Evolutionary conservation across 2,329 filamentous ascomycete genomes (phyloP).

Genomic region (Penicillium sp.): DNA sequence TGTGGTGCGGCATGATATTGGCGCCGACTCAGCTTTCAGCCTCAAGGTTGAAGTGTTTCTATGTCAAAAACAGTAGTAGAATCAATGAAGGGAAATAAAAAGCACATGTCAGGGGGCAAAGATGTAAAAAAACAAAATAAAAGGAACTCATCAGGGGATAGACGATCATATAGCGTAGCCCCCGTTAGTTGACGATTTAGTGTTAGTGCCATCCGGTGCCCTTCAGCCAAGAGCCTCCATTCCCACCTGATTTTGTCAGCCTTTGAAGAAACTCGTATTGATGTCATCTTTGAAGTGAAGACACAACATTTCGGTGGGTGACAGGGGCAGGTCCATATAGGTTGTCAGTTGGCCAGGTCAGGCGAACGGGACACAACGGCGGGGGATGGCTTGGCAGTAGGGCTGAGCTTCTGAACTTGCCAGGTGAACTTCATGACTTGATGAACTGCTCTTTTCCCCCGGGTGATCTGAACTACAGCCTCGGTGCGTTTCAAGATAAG

Average conservation of each 20-base stretch:
- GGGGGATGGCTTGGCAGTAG: slow-evolving; percentile 5
- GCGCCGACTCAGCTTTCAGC: neutral
- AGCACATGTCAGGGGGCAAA: slow-evolving; percentile 4
- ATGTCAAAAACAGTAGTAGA: neutral
- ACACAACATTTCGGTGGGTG: neutral
- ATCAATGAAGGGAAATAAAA: neutral
- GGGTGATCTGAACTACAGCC: neutral
- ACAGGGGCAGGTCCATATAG: neutral
- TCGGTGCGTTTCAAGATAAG: neutral
- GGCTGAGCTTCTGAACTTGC: neutral
- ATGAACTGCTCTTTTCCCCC: neutral
- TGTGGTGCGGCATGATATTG: slow-evolving; percentile 11
- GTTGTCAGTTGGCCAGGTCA: slow-evolving; percentile 18
- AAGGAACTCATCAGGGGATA: slow-evolving; percentile 13
- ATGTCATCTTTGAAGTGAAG: neutral
- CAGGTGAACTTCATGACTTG: neutral
- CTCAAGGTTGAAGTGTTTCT: neutral
- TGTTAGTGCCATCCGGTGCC: slow-evolving; percentile 13
- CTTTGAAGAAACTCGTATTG: slow-evolving; percentile 1
- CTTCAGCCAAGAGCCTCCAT: slow-evolving; percentile 1
- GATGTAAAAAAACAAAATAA: neutral
- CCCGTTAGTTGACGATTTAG: slow-evolving; percentile 11
- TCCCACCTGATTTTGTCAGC: slow-evolving; percentile 11
- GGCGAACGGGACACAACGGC: slow-evolving; percentile 8
- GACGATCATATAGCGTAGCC: slow-evolving; percentile 17